Conservation (phyloP, 345 rosid species). For the Pseudoturritis turrita region DNA sequence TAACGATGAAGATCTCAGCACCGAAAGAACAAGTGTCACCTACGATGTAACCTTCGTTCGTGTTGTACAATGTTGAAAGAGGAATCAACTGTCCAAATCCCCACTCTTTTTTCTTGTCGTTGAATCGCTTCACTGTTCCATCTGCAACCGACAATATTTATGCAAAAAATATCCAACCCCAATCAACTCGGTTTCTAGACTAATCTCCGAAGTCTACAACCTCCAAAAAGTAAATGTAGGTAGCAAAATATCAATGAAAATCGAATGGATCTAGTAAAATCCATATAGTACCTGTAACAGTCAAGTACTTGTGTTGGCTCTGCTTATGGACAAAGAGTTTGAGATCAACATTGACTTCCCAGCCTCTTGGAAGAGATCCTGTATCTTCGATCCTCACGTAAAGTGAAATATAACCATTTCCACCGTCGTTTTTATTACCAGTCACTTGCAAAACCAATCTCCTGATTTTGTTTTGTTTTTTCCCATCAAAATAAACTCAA, state of each 20-base stretch:
- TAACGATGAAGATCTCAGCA: constrained; percentile 33
- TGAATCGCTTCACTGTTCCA: constrained; percentile 24
- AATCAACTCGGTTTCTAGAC: not conserved
- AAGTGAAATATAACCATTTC: constrained; percentile 29
- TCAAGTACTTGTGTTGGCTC: too few species aligned
- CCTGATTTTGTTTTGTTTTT: constrained; percentile 17
- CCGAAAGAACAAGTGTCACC: constrained; percentile 35
- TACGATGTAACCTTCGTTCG: constrained; percentile 17
- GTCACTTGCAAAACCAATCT: constrained; percentile 30
- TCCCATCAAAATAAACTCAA: not conserved
- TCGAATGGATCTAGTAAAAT: too few species aligned
- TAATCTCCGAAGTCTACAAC: not conserved
- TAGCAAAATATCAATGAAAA: too few species aligned
- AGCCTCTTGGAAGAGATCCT: constrained; percentile 1
- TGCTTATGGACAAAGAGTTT: too few species aligned
- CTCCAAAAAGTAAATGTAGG: too few species aligned
- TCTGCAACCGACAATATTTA: constrained; percentile 23
- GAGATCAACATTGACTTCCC: constrained; percentile 36
- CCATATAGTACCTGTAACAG: too few species aligned
- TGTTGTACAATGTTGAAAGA: constrained; percentile 17
- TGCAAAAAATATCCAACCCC: not conserved
- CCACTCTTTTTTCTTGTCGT: constrained; percentile 21
- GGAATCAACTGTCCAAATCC: constrained; percentile 30
- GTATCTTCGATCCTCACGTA: constrained; percentile 29
- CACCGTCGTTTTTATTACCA: constrained; percentile 30